Evolutionary conservation across 176 grass and related monocot species (phyloP).

Genomic region (Paspalum notatum): DNA sequence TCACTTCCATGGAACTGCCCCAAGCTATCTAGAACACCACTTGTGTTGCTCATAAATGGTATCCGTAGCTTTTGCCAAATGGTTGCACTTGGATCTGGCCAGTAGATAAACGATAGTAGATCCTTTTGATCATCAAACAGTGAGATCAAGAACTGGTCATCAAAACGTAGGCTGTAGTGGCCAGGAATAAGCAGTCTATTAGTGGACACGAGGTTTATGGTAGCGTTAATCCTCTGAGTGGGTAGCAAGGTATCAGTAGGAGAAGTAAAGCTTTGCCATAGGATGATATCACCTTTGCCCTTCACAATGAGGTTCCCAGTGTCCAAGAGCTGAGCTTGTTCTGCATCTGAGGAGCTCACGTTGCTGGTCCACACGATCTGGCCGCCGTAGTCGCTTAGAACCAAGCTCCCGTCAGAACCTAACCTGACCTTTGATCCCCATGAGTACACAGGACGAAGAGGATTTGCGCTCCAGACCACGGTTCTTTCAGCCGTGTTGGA

Average conservation of each 20-base stretch:
- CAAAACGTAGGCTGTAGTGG: constrained; percentile 44
- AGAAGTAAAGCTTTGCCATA: constrained; percentile 54
- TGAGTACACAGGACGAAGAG: constrained; percentile 37
- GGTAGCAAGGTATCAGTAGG: constrained; percentile 57
- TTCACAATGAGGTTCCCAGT: constrained; percentile 45
- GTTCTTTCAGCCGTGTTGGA: constrained; percentile 8
- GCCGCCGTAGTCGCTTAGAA: constrained; percentile 24
- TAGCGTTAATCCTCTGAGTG: constrained; percentile 34
- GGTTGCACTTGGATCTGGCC: constrained; percentile 15
- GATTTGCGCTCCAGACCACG: constrained; percentile 38
- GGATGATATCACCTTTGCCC: constrained; percentile 6
- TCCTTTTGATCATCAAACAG: constrained; percentile 46
- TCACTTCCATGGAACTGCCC: constrained; percentile 43
- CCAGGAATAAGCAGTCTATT: constrained; percentile 43
- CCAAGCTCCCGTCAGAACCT: constrained; percentile 23
- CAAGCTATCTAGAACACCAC: constrained; percentile 17
- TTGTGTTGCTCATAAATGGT: neutral
- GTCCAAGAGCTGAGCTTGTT: constrained; percentile 26
- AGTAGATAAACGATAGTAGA: constrained; percentile 48
- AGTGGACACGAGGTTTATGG: constrained; percentile 32
- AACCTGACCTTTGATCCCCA: constrained; percentile 40
- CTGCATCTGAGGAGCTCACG: neutral
- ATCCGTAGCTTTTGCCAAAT: constrained; percentile 39
- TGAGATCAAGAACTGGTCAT: constrained; percentile 40
- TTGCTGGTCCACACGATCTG: constrained; percentile 43